Base-by-base conservation (phyloP, 768 basidiomycete genomes). In the Pulveroboletus sp. region DNA sequence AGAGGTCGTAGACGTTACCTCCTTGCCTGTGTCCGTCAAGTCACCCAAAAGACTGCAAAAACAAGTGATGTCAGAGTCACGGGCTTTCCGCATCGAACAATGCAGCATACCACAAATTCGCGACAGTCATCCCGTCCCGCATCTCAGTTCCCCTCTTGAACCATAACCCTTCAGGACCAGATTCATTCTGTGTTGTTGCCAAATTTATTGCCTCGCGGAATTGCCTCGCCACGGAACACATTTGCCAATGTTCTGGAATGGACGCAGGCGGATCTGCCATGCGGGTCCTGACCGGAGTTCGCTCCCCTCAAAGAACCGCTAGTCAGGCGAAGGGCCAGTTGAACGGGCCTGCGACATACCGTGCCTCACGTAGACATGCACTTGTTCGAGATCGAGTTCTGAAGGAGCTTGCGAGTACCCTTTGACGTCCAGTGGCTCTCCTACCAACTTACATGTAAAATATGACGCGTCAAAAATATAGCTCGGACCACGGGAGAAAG, bases 341-440 rank as follows among this genome's bases (percentile, higher is more conserved):
- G 36, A 31, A 19, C 17, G 22, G 26, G 13, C 4, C 2, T 16
- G 29, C 30, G 46, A 70, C 80, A 41, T 48, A 86, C 87, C 87
- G 63, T 90, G 88, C 22, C 88, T 75, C 5, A 86, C 78, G 59
- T 81, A 89, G 32, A 89, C 66, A 62, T 89, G 84, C 11, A 89
- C 85, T 63, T 89, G 87, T 61, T 84, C 76, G 34, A 89, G 70
- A 55, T 72, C 51, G 16, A 89, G 71, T 22, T 69, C 76, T 2
- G 65, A 49, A 2, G 86, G 86, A 0, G 82, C 76, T 29, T 72
- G 62, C 4, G 82, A 79, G 60, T 89, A 89, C 8, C 68, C 67
- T 20, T 82, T 73, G 1, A 81, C 80, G 44, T 88, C 82, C 16
- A 88, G 61, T 13, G 76, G 74, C 24, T 71, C 69, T 53, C 76